Conservation (phyloP, 1,139 yeast species). For the Suhomyces anneliseae region DNA sequence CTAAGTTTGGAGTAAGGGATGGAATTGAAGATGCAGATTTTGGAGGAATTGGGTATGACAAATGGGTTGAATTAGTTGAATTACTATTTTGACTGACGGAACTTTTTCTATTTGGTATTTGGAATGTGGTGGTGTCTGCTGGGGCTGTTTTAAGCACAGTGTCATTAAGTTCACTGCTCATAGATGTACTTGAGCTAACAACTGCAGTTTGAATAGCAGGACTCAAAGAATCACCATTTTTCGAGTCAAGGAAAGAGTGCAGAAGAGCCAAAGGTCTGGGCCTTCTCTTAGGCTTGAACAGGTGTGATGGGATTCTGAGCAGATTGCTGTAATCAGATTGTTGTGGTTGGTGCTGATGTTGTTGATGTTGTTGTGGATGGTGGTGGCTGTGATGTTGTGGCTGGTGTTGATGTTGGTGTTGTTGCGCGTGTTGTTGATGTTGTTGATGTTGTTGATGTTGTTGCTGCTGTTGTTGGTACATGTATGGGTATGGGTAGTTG, state of each 20-base stretch:
- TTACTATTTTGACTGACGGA: slow-evolving; percentile 1
- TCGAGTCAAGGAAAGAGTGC: slow-evolving; percentile 26
- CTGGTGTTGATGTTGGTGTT: not conserved
- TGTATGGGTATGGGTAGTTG: not conserved
- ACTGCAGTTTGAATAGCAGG: slow-evolving; percentile 9
- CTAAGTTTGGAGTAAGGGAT: slow-evolving; percentile 34
- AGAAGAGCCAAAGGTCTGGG: slow-evolving; percentile 44
- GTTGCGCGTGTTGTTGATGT: slow-evolving; percentile 1
- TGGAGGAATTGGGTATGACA: slow-evolving; percentile 3
- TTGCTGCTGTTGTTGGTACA: not conserved
- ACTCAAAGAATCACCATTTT: slow-evolving; percentile 9
- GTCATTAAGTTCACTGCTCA: slow-evolving; percentile 1
- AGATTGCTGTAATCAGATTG: not conserved
- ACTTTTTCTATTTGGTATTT: slow-evolving; percentile 4
- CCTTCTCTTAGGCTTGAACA: slow-evolving; percentile 42
- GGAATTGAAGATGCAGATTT: slow-evolving; percentile 16
- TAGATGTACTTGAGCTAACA: slow-evolving; percentile 2
- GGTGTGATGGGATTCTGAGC: slow-evolving; percentile 28
- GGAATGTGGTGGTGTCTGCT: slow-evolving; percentile 17
- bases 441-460: not conserved
- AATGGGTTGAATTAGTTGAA: slow-evolving; percentile 1
- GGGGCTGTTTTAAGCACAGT: slow-evolving; percentile 21
- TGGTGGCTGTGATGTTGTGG: too few species aligned
- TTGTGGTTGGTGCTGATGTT: slow-evolving; percentile 1
- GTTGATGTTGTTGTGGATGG: too few species aligned